A percentile compares a stretch with the other conserved stretches of the same genome.
Conservation (phyloP, 2,329 filamentous ascomycete genomes). For the Mycocentrospora acerina region DNA sequence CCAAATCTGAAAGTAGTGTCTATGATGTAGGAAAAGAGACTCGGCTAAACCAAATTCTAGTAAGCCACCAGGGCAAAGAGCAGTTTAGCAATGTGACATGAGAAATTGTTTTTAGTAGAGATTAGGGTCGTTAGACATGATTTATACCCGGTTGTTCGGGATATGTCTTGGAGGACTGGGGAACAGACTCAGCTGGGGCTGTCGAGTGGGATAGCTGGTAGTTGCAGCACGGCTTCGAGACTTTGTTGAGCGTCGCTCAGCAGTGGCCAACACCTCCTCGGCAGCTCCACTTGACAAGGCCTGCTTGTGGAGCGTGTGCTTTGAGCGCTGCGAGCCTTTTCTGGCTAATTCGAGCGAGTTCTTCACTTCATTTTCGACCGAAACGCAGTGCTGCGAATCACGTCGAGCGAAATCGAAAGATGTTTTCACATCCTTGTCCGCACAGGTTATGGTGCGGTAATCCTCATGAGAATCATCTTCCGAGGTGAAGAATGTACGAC, state of each 20-base stretch:
- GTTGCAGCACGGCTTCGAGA: slow-evolving; percentile 31
- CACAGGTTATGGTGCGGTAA: slow-evolving; percentile 3
- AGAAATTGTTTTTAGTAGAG: no score
- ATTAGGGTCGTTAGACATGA: background rate
- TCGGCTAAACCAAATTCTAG: no score
- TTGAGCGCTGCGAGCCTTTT: slow-evolving; percentile 23
- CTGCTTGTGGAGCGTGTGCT: slow-evolving; percentile 29
- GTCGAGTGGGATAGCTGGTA: slow-evolving; percentile 21
- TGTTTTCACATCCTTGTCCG: slow-evolving; percentile 21
- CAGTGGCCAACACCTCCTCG: slow-evolving; percentile 14
- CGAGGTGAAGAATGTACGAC: slow-evolving; percentile 35
- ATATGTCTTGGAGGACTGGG: slow-evolving; percentile 29
- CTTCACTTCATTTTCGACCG: slow-evolving; percentile 23
- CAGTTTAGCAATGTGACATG: no score
- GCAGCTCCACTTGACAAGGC: slow-evolving; percentile 36
- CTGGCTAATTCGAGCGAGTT: slow-evolving; percentile 24
- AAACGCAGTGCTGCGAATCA: slow-evolving; percentile 23
- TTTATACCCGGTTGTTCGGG: slow-evolving; percentile 7
- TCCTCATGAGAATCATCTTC: slow-evolving; percentile 22
- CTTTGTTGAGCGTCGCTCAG: slow-evolving; percentile 10
- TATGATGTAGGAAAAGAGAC: no score
- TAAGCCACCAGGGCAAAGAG: slow-evolving; percentile 7
- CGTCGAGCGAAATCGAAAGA: slow-evolving; percentile 26
- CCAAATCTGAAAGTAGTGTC: no score
- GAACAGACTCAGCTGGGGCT: slow-evolving; percentile 36